A percentile compares a stretch with the other conserved stretches of the same genome.
Conservation (phyloP, 2,329 filamentous ascomycete genomes). For the Nemania serpens region DNA sequence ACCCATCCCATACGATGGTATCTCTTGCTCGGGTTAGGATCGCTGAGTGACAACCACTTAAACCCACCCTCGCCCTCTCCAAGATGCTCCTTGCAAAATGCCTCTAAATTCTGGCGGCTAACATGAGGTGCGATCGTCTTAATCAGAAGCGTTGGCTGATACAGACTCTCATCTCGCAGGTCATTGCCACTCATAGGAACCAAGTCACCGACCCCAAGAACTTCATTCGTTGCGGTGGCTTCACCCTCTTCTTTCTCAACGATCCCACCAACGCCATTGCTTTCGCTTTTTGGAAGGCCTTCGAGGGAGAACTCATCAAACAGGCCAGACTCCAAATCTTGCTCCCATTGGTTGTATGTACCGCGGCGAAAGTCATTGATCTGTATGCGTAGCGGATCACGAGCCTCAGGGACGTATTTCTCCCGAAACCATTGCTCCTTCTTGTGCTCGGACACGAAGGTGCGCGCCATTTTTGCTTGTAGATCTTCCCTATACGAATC, state of each 20-base stretch:
- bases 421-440: slow-evolving; percentile 98
- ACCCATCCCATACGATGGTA: slow-evolving; percentile 99
- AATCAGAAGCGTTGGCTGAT: slow-evolving; percentile 91
- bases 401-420: slow-evolving; percentile 83
- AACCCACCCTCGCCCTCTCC: slow-evolving; percentile 90
- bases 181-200: slow-evolving; percentile 84
- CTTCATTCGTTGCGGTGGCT: slow-evolving; percentile 87
- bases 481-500: slow-evolving; percentile 71
- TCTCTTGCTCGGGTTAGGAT: slow-evolving; percentile 95
- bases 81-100: slow-evolving; percentile 91
- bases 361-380: slow-evolving; percentile 80
- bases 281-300: slow-evolving; percentile 91
- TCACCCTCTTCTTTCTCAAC: slow-evolving; percentile 96
- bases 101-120: slow-evolving; percentile 88
- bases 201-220: slow-evolving; percentile 88
- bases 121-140: slow-evolving; percentile 98
- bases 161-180: slow-evolving; percentile 83
- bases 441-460: slow-evolving; percentile 91
- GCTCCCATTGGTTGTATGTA: slow-evolving; percentile 85
- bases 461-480: slow-evolving; percentile 79
- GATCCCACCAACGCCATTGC: slow-evolving; percentile 81
- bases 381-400: slow-evolving; percentile 73
- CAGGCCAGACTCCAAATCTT: slow-evolving; percentile 78
- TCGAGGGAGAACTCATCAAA: slow-evolving; percentile 97
- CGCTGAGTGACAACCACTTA: slow-evolving; percentile 93